A percentile compares a stretch with the other conserved stretches of the same genome.
Conservation (phyloP, 2,329 filamentous ascomycete genomes). For the Cryphonectria nitschkei region DNA sequence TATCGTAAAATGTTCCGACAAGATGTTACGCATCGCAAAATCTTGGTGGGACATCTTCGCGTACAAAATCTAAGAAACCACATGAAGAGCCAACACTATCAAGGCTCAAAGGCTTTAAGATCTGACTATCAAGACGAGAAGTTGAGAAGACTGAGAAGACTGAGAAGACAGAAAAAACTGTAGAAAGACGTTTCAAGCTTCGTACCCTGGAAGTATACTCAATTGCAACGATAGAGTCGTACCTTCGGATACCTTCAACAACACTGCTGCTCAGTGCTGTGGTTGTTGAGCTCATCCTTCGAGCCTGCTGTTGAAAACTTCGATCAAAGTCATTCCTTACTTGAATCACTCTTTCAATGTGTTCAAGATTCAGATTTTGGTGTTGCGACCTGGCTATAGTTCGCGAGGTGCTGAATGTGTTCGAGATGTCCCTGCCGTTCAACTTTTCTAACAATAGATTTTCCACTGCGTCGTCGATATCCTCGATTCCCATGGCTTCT, state of each 20-base stretch:
- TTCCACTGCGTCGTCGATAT: constrained; percentile 16
- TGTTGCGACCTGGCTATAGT: constrained; percentile 23
- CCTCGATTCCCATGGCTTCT: background rate
- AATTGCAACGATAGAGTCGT: constrained; percentile 1
- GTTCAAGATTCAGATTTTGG: background rate
- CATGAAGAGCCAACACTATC: too few species aligned
- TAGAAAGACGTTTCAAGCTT: background rate
- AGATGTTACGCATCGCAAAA: too few species aligned
- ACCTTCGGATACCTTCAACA: background rate
- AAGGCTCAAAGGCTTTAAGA: too few species aligned
- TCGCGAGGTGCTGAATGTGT: constrained; percentile 30
- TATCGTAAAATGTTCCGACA: too few species aligned
- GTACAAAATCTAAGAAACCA: too few species aligned
- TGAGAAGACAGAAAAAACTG: background rate
- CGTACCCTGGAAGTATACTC: background rate
- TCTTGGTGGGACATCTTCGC: too few species aligned
- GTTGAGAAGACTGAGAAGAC: too few species aligned
- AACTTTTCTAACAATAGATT: constrained; percentile 25
- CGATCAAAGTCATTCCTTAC: background rate
- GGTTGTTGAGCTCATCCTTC: constrained; percentile 11
- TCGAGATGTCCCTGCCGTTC: constrained; percentile 33
- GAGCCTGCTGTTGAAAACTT: background rate
- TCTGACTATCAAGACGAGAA: too few species aligned
- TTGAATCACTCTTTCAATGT: background rate
- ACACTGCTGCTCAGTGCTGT: background rate